phyloP scores from a whole-genome alignment of 2,329 filamentous ascomycete genomes.

The Blastomyces emzantsi region DNA sequence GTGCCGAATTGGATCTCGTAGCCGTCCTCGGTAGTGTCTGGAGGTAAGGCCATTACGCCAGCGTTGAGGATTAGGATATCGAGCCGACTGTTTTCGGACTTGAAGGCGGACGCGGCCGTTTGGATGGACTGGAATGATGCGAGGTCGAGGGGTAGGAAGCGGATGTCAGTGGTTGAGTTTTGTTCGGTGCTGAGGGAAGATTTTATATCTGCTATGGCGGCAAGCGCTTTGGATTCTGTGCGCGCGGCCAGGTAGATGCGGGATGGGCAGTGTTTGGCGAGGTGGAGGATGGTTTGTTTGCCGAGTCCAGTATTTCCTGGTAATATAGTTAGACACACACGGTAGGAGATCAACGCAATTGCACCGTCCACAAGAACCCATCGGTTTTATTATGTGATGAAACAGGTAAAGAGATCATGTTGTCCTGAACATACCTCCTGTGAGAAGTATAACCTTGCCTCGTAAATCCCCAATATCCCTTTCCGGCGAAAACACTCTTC shows the following conservation, averaged over 20 bases:
- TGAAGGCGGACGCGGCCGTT: conserved; percentile 37
- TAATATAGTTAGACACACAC: not conserved
- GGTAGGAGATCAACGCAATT: not conserved
- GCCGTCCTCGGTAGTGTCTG: conserved; percentile 32
- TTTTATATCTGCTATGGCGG: conserved; percentile 38
- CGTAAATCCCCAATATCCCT: conserved; percentile 39
- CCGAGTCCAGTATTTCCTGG: conserved; percentile 41
- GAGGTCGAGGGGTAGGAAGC: conserved; percentile 43
- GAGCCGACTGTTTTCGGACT: conserved; percentile 32
- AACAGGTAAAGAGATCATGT: not conserved
- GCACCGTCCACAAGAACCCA: not conserved
- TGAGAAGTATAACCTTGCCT: conserved; percentile 45
- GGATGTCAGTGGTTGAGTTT: conserved; percentile 29
- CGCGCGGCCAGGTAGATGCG: conserved; percentile 50
- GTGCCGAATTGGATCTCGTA: conserved; percentile 41
- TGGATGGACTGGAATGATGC: conserved; percentile 43
- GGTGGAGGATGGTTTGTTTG: conserved; percentile 39
- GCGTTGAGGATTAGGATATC: conserved; percentile 42
- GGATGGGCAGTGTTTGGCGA: conserved; percentile 43
- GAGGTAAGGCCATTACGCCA: conserved; percentile 38
- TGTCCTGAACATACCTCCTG: conserved; percentile 35
- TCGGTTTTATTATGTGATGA: not conserved
- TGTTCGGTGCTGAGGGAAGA: conserved; percentile 19
- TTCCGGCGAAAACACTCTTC: conserved; percentile 31
- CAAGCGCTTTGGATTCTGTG: conserved; percentile 34